Evolutionary conservation across 495 filamentous ascomycete species (phyloP).

Genomic region (Geoglossum glabrum): DNA sequence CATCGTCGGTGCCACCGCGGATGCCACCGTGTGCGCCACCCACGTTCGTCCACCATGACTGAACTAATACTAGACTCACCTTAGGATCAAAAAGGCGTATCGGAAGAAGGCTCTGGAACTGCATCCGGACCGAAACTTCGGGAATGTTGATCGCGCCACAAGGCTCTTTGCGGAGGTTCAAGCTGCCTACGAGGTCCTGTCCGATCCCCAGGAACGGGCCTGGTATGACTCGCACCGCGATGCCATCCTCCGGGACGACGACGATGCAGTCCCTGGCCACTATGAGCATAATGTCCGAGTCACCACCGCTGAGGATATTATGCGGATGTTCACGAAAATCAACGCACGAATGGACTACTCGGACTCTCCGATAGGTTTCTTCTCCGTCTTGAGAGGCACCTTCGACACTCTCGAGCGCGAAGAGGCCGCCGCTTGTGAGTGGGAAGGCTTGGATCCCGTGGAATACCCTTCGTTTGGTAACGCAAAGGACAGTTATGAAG

Average conservation of each 20-base stretch:
- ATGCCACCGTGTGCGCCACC: no score
- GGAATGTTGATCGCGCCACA: constrained; percentile 65
- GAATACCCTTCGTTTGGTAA: constrained; percentile 69
- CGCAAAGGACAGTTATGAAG: constrained; percentile 43
- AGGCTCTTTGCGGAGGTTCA: constrained; percentile 76
- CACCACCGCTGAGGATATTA: constrained; percentile 61
- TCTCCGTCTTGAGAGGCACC: constrained; percentile 45
- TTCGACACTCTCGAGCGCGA: constrained; percentile 70
- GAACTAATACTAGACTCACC: background rate
- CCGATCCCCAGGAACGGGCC: constrained; percentile 82
- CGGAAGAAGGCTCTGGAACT: constrained; percentile 75
- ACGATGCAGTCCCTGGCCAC: constrained; percentile 14
- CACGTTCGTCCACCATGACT: no score
- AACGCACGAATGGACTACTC: constrained; percentile 55
- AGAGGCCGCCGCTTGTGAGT: constrained; percentile 51
- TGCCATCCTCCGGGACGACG: constrained; percentile 48
- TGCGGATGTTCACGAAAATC: constrained; percentile 52
- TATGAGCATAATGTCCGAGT: constrained; percentile 44
- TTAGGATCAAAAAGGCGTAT: constrained; percentile 85
- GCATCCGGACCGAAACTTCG: constrained; percentile 88
- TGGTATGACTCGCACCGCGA: constrained; percentile 96
- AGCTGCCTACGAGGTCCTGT: constrained; percentile 82
- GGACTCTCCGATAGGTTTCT: constrained; percentile 62
- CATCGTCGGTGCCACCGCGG: no score
- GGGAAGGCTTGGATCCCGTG: constrained; percentile 33